Percentiles rank a stretch among this genome's conserved stretches.
Evolutionary conservation across 2,329 filamentous ascomycete genomes (phyloP).

Genomic region (Curvularia lunata): DNA sequence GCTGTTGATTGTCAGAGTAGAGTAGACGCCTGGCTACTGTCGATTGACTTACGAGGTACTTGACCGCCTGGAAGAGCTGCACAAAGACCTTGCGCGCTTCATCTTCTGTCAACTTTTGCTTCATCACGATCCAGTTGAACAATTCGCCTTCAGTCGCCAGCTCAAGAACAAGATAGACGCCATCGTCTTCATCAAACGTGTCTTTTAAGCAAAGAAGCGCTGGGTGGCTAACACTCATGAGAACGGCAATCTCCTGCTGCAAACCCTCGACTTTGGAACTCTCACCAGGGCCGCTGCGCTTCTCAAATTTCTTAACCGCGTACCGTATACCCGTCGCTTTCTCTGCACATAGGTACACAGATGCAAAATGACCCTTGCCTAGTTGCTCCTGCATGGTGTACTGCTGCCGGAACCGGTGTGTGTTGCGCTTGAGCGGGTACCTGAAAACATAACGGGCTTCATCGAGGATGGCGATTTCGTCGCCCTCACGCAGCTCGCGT

Average conservation of each 20-base stretch:
- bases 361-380: slow-evolving; percentile 94
- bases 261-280: slow-evolving; percentile 82
- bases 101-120: slow-evolving; percentile 82
- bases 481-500: slow-evolving; percentile 83
- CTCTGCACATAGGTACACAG: slow-evolving; percentile 89
- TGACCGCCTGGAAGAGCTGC: slow-evolving; percentile 91
- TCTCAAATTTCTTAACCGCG: slow-evolving; percentile 95
- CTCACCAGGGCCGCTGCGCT: slow-evolving; percentile 80
- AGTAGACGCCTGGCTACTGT: background rate
- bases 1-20: slow-evolving; percentile 61
- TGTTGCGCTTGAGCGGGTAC: slow-evolving; percentile 67
- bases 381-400: slow-evolving; percentile 85
- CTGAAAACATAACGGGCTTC: slow-evolving; percentile 89
- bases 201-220: slow-evolving; percentile 93
- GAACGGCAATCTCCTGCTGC: slow-evolving; percentile 92
- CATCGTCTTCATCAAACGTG: slow-evolving; percentile 89
- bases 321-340: slow-evolving; percentile 80
- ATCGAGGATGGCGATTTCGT: slow-evolving; percentile 87
- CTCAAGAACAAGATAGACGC: slow-evolving; percentile 90
- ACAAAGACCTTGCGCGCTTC: slow-evolving; percentile 87
- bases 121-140: slow-evolving; percentile 93
- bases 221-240: slow-evolving; percentile 97
- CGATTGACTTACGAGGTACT: slow-evolving; percentile 77
- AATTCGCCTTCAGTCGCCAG: slow-evolving; percentile 91
- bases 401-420: slow-evolving; percentile 82